Base-by-base conservation (phyloP, 306 rosid species). In the Gastrolobium villosum region DNA sequence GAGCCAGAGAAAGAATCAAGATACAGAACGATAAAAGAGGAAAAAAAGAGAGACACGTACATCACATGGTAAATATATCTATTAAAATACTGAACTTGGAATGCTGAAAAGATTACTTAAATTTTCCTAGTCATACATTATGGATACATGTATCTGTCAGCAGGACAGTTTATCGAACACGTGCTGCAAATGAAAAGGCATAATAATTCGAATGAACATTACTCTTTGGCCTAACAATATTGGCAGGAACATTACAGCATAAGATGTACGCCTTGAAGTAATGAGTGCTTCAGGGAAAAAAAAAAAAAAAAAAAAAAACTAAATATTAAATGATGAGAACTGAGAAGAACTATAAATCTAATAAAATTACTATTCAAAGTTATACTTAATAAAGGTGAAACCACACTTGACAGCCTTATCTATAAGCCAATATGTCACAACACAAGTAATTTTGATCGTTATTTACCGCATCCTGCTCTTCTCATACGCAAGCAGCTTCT, bases 401-500 rank as follows among this genome's bases (percentile, higher is more conserved):
- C 72, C 44, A 39, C 26, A 36, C 28, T 11, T 28, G 53, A 64
- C 40, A 65, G 50, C 54, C 61, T 60, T 52, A 67, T 61, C 61
- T 53, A 48, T 5, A 57, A 11, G 54, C 46, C 28, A 73, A 31
- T 15, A 76, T 65, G 54, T 50, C 73, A 44, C 26, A 56, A 32
- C 4, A 57, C 45, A 34, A 34, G 78, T 65, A 30, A 49, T 15
- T 67, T 55, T 44, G 7, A 15, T 55, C 28, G 48, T 54, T 20
- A 79, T 20, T 57, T 76, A 95, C 99, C 93, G 86, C 80, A 95
- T 86, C 87, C 87, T 89, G 82, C 89, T 90, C 79, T 77, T 91
- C 88, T 92, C 97, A 74, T 92, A 92, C 6, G 83, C 90, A 15
- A 93, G 97, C 88, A 90, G 70, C 83, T 95, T 95, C 89, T 89